Evolutionary conservation across 2,329 filamentous ascomycete genomes (phyloP).

Genomic region (Ophiostoma quercus): DNA sequence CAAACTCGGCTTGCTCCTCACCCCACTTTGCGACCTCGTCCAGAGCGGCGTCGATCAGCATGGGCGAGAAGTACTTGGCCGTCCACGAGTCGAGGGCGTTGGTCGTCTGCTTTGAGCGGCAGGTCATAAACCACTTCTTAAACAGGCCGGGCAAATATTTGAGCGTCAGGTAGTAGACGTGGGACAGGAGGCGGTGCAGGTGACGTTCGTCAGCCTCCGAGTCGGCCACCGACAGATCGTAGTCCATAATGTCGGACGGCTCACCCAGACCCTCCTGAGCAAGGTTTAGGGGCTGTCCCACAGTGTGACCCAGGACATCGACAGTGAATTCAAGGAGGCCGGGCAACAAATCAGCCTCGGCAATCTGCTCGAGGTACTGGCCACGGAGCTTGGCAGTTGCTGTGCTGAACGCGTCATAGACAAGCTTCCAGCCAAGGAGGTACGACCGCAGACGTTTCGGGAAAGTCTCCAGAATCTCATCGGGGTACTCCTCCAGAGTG

Average conservation of each 20-base stretch:
- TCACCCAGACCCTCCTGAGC: constrained; percentile 58
- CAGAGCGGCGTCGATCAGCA: constrained; percentile 61
- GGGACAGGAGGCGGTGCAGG: constrained; percentile 75
- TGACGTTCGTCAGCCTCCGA: constrained; percentile 61
- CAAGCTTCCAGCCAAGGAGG: constrained; percentile 79
- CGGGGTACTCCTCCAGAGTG: constrained; percentile 60
- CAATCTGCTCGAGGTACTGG: constrained; percentile 75
- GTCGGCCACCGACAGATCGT: constrained; percentile 49
- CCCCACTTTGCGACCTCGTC: constrained; percentile 66
- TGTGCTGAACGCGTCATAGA: constrained; percentile 78
- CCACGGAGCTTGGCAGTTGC: constrained; percentile 77
- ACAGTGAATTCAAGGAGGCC: constrained; percentile 74
- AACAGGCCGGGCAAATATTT: constrained; percentile 72
- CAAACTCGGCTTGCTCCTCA: constrained; percentile 44
- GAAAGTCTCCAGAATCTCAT: constrained; percentile 62
- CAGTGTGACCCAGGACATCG: constrained; percentile 75
- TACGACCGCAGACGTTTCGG: constrained; percentile 71
- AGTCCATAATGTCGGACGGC: constrained; percentile 50
- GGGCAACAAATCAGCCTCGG: constrained; percentile 62
- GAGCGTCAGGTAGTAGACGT: constrained; percentile 78
- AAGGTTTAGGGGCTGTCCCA: constrained; percentile 67
- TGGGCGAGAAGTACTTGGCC: constrained; percentile 70
- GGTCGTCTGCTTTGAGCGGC: constrained; percentile 73
- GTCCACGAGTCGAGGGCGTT: constrained; percentile 81
- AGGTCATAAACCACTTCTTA: constrained; percentile 78